These are phyloP conservation scores for Mucor velutinosus DNA, from an alignment of 371 early-diverging fungal genomes.

Conservation along the genomic window DNA sequence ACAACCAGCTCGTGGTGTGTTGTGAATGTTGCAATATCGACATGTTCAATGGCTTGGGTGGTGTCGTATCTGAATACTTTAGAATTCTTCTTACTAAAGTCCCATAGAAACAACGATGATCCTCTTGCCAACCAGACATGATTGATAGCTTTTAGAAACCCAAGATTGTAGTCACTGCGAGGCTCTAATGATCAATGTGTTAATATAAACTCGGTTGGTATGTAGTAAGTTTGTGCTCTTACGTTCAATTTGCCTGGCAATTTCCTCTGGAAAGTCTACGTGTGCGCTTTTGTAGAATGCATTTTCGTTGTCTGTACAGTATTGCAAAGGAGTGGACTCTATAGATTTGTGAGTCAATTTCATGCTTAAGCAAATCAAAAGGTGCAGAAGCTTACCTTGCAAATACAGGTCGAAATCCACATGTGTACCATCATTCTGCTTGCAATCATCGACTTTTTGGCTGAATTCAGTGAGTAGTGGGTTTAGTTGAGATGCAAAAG, in stretches of 20 bases:
- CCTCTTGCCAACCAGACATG: conserved; percentile 12
- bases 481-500: not conserved
- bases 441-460: not conserved
- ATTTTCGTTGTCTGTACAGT: not conserved
- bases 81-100: not conserved
- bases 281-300: not conserved
- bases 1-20: conserved; percentile 7
- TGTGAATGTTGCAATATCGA: conserved; percentile 2
- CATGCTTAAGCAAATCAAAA: no score
- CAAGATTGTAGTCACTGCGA: conserved; percentile 9
- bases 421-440: not conserved
- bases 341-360: no score
- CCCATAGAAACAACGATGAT: conserved; percentile 15
- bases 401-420: not conserved
- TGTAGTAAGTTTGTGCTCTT: not conserved
- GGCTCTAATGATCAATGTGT: not conserved
- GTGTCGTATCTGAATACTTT: conserved; percentile 17
- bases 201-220: no score
- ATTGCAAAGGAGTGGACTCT: not conserved
- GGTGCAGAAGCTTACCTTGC: not conserved
- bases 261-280: not conserved
- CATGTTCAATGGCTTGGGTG: conserved; percentile 11
- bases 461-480: not conserved
- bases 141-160: conserved; percentile 10
- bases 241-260: not conserved